phyloP scores from a whole-genome alignment of 441 rosid species.

The Croton setiger region DNA sequence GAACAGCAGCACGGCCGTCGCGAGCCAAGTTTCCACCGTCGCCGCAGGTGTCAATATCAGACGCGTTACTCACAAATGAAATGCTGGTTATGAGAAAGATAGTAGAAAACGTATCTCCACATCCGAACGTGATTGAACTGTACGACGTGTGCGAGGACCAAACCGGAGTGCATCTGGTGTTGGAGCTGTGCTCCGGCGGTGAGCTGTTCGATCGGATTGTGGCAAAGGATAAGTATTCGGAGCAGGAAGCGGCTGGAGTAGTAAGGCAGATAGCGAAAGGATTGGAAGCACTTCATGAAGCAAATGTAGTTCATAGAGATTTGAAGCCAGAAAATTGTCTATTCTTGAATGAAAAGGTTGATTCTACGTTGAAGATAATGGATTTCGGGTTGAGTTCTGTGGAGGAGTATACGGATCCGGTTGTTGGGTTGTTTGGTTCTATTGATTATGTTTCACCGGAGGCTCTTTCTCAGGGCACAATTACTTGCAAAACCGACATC shows the following conservation, averaged over 20 bases:
- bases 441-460: slow-evolving; percentile 75
- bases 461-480: slow-evolving; percentile 61
- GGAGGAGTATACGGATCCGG: slow-evolving; percentile 70
- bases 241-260: slow-evolving; percentile 54
- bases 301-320: slow-evolving; percentile 64
- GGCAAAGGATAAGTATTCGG: slow-evolving; percentile 41
- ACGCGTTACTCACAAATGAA: slow-evolving; percentile 65
- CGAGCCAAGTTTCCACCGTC: slow-evolving; percentile 22
- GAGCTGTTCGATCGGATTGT: slow-evolving; percentile 66
- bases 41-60: slow-evolving; percentile 57
- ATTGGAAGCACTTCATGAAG: slow-evolving; percentile 48
- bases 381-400: slow-evolving; percentile 74
- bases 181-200: slow-evolving; percentile 69
- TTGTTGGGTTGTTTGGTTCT: slow-evolving; percentile 71
- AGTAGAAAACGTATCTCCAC: slow-evolving; percentile 66
- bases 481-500: slow-evolving; percentile 57
- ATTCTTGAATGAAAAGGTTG: slow-evolving; percentile 41
- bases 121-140: slow-evolving; percentile 62
- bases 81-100: slow-evolving; percentile 66
- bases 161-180: slow-evolving; percentile 57
- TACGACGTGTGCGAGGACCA: slow-evolving; percentile 67
- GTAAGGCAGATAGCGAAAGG: slow-evolving; percentile 63
- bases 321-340: slow-evolving; percentile 75
- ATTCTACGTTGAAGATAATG: slow-evolving; percentile 70
- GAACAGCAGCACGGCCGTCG: slow-evolving; percentile 21